Evolutionary conservation across 176 grass and related monocot genomes (phyloP).

Genomic region (Oryza brachyantha): DNA sequence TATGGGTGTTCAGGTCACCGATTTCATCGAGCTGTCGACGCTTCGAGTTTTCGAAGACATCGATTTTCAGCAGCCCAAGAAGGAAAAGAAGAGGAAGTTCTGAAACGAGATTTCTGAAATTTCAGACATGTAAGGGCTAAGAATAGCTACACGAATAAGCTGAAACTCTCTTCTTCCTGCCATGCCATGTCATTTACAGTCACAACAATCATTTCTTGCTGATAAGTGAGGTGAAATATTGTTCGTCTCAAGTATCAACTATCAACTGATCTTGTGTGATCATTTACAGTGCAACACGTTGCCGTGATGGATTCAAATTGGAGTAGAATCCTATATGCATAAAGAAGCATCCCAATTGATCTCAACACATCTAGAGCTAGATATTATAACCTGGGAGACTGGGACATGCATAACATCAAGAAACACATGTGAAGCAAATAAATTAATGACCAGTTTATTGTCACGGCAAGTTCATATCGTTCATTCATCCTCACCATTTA

Average conservation of each 20-base stretch:
- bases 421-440: neutral
- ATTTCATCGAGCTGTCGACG: constrained; percentile 40
- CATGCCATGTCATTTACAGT: neutral
- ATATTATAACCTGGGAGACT: no score
- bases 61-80: constrained; percentile 18
- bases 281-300: neutral
- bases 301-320: neutral
- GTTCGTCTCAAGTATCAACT: constrained; percentile 5
- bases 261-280: neutral
- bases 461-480: neutral
- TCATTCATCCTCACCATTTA: no score
- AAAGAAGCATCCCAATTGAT: neutral
- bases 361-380: neutral
- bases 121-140: neutral
- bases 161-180: neutral
- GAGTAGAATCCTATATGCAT: neutral
- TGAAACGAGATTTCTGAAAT: neutral
- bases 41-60: constrained; percentile 29
- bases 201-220: neutral
- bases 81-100: constrained; percentile 18
- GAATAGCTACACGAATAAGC: neutral
- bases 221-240: neutral
- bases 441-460: neutral
- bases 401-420: neutral
- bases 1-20: constrained; percentile 19